These are phyloP conservation scores for Cordyceps fumosorosea DNA, from an alignment of 2,329 filamentous ascomycete genomes.

Conservation along the genomic window DNA sequence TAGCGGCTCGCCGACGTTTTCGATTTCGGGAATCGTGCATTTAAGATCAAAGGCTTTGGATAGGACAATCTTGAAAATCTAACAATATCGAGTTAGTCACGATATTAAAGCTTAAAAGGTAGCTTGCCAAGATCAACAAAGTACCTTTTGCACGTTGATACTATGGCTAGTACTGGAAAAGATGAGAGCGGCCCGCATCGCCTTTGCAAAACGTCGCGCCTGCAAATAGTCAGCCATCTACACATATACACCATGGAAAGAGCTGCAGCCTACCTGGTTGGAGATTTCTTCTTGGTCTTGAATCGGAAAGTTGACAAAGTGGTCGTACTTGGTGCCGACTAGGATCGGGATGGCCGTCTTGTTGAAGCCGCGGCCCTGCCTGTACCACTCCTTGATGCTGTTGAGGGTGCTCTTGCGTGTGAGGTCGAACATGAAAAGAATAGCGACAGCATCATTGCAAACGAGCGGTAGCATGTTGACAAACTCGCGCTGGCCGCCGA, in stretches of 20 bases:
- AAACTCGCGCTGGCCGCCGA: constrained; percentile 96
- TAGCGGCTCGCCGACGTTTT: constrained; percentile 92
- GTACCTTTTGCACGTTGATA: constrained; percentile 96
- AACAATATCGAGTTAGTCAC: constrained; percentile 4
- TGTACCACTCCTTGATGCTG: constrained; percentile 99
- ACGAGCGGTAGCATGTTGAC: constrained; percentile 99
- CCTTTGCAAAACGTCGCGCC: constrained; percentile 93
- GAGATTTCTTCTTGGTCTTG: constrained; percentile 99
- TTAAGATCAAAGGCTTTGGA: constrained; percentile 98
- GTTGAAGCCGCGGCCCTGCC: constrained; percentile 96
- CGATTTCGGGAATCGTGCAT: constrained; percentile 98
- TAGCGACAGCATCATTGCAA: constrained; percentile 97
- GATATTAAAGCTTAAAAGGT: neutral
- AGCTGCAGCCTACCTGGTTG: constrained; percentile 62
- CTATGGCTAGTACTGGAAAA: constrained; percentile 99
- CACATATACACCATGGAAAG: neutral
- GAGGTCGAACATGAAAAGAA: constrained; percentile 99
- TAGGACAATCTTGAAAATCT: constrained; percentile 99
- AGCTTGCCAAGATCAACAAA: no score
- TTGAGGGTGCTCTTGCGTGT: constrained; percentile 97
- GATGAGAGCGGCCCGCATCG: constrained; percentile 95
- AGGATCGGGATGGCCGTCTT: constrained; percentile 99
- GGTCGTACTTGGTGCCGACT: constrained; percentile 97
- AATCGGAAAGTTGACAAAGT: constrained; percentile 96
- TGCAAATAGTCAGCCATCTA: constrained; percentile 30